Base-by-base conservation (phyloP, 1,284 basidiomycete species). In the Phellopilus nigrolimitatus region DNA sequence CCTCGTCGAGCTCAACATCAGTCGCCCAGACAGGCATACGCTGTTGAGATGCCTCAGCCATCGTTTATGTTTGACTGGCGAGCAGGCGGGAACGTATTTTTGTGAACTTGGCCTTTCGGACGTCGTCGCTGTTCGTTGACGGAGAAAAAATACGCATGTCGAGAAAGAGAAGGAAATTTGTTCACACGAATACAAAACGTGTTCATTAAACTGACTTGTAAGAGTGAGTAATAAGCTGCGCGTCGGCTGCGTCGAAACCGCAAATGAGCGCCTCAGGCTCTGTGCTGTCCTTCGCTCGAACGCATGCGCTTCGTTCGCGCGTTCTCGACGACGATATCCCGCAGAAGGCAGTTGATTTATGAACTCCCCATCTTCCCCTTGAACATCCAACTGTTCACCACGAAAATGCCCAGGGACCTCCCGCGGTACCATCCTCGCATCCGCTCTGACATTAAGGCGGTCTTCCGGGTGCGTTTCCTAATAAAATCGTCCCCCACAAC, bases 1-100 rank as follows among this genome's bases (percentile, higher is more conserved):
- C 82, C 57, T 88, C 86, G 56, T 90, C 87, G 50, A 88, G 73
- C 61, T 89, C 86, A 1, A 75, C 75, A 13, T 84, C 82, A 2
- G 80, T 71, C 15, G 80, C 80, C 85, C 85, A 88, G 19, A 86
- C 61, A 34, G 79, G 69, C 58, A 79, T 76, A 30, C 82, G 76
- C 67, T 82, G 82, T 66, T 80, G 79, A 39, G 78, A 68, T 24
- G 17, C 13, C 12, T 53, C 46, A 5, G 51, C 40, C 51, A 53
- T 53, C 10, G n/a, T 17, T 37, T 13, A n/a, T n/a, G n/a, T n/a
- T n/a, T n/a, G n/a, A n/a, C n/a, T n/a, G n/a, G n/a, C n/a, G n/a
- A n/a, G n/a, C n/a, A n/a, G n/a, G n/a, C n/a, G n/a, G n/a, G n/a
- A n/a, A n/a, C n/a, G n/a, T n/a, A n/a, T 2, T n/a, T n/a, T n/a